Evolutionary conservation across 768 basidiomycete species (phyloP).

Genomic region (Suillus alpinus): DNA sequence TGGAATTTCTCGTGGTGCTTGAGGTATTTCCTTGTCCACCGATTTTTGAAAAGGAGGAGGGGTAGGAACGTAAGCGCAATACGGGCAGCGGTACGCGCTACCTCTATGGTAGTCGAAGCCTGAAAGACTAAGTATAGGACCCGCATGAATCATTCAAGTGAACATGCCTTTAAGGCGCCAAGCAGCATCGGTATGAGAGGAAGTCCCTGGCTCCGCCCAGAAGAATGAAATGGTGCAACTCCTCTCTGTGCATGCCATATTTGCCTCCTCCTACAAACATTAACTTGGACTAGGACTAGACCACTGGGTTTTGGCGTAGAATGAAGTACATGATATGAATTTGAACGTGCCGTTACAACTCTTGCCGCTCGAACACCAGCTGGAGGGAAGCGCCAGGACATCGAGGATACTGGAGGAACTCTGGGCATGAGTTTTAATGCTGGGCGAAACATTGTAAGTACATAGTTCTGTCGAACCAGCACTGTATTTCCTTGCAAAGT

Average conservation of each 20-base stretch:
- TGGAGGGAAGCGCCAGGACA: not conserved
- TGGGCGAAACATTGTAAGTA: constrained; percentile 54
- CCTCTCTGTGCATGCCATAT: not conserved
- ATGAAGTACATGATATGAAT: not conserved
- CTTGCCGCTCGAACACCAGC: not conserved
- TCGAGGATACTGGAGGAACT: constrained; percentile 1
- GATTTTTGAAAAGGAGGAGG: constrained; percentile 58
- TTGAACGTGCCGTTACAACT: not conserved
- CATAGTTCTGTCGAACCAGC: constrained; percentile 33
- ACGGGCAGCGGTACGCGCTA: constrained; percentile 67
- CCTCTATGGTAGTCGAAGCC: constrained; percentile 72
- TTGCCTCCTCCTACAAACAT: constrained; percentile 6
- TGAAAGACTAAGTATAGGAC: constrained; percentile 25
- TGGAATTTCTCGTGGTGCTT: constrained; percentile 38
- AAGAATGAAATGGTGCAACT: constrained; percentile 39
- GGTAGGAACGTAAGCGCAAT: constrained; percentile 77
- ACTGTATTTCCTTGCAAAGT: no score
- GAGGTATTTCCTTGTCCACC: constrained; percentile 48
- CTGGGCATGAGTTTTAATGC: constrained; percentile 10
- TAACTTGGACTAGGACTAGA: constrained; percentile 8
- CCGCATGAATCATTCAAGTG: not conserved
- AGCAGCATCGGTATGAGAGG: constrained; percentile 55
- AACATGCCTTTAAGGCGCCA: constrained; percentile 63
- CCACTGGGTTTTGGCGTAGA: constrained; percentile 4
- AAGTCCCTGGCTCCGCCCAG: constrained; percentile 27